phyloP scores from a whole-genome alignment of 2,329 filamentous ascomycete genomes.

The Lasiodiplodia gonubiensis region DNA sequence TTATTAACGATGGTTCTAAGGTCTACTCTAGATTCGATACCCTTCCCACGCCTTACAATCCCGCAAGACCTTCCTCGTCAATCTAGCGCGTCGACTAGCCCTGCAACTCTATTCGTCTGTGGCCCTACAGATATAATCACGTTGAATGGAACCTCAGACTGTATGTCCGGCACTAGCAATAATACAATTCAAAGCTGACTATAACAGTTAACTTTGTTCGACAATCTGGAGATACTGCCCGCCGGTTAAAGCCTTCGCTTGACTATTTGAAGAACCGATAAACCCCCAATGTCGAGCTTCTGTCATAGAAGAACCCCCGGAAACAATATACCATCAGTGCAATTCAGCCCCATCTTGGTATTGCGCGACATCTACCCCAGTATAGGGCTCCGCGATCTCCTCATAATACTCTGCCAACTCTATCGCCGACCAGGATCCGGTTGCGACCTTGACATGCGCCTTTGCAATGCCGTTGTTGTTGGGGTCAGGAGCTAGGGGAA shows the following conservation, averaged over 20 bases:
- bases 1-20: too few species aligned
- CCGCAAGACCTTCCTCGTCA: not conserved
- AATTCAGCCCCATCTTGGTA: not conserved
- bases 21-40: not conserved
- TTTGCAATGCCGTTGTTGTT: not conserved
- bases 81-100: not conserved
- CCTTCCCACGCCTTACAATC: not conserved
- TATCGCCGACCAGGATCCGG: not conserved
- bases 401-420: not conserved
- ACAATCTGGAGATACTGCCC: not conserved
- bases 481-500: not conserved
- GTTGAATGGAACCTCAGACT: not conserved
- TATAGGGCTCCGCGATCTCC: not conserved
- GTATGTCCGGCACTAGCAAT: not conserved
- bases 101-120: not conserved
- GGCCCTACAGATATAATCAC: not conserved
- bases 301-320: not conserved
- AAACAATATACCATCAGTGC: not conserved
- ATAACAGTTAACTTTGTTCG: not conserved
- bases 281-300: too few species aligned
- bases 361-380: not conserved
- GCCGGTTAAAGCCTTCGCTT: not conserved
- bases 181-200: not conserved
- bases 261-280: not conserved
- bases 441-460: not conserved